Evolutionary conservation across 768 basidiomycete genomes (phyloP), one percentile per base, ranked within the genome.

Genomic region (Guyanaporus albipodus): DNA sequence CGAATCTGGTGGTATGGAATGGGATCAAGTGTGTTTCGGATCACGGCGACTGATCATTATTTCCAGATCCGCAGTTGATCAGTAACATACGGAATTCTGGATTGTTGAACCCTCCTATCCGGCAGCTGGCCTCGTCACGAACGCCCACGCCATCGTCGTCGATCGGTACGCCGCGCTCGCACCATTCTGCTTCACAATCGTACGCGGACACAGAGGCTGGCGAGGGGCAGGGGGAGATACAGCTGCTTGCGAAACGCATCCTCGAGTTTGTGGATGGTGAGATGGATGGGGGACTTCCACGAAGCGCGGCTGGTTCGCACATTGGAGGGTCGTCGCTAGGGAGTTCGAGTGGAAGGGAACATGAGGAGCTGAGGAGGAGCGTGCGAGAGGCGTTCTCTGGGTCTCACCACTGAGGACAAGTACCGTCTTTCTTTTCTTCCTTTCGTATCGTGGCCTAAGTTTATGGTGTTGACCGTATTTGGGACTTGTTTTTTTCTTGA

Each of bases 191-290:
- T 48, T 67, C 74, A 27, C 83, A 83, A 46, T 89, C 87, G 31
- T 85, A 87, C 56, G 85, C 85, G 48, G 90, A 86, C 34, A 90
- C 88, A 14, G 87, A 90, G 33, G 81, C 83, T 3, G 89, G 83
- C 3, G 90, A 93, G 48, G 93, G 93, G 8, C 87, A 89, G 54
- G 84, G 87, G 29, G 95, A 97, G 71, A 97, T 98, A 53, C 85
- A 90, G 52, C 71, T 85, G 22, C 78, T 98, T 35, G 84, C 87
- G 8, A 75, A 85, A 36, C 79, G 91, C 53, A 96, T 96, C 42
- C 68, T 94, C 44, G 91, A 94, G 57, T 80, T 92, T 56, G 83
- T 91, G 15, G 91, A 95, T 33, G 80, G 80, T 22, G 87, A 87
- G 38, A 60, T 73, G 1, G 86, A 87, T 24, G 76, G 73, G 8